Evolutionary conservation across 495 filamentous ascomycete species (phyloP).

Genomic region (Parachaetomium inaequale): DNA sequence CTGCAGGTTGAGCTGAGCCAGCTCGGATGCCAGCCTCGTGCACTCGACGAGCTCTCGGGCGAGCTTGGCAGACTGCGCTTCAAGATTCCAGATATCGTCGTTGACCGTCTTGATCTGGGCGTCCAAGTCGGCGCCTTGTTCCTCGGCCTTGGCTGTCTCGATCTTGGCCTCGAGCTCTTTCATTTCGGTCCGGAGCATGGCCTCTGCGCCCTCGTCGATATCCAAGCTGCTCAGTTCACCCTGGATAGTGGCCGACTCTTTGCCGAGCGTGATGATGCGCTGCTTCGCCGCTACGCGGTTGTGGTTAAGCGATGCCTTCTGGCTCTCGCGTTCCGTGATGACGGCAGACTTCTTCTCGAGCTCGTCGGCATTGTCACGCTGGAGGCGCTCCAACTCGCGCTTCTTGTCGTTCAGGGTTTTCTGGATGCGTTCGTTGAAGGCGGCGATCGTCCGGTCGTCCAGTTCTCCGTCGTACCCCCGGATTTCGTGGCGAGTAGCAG

Average conservation of each 20-base stretch:
- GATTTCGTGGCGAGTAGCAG: constrained; percentile 74
- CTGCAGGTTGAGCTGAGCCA: constrained; percentile 73
- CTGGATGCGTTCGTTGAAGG: constrained; percentile 75
- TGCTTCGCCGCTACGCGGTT: constrained; percentile 65
- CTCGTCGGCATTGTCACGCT: constrained; percentile 66
- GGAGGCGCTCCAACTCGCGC: constrained; percentile 66
- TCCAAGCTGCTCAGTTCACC: constrained; percentile 63
- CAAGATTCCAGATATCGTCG: constrained; percentile 58
- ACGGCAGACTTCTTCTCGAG: constrained; percentile 60
- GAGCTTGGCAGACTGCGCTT: constrained; percentile 64
- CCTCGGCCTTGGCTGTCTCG: constrained; percentile 56
- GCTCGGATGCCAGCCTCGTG: constrained; percentile 69
- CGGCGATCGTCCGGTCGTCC: constrained; percentile 64
- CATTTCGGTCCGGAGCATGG: constrained; percentile 66
- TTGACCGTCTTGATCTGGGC: constrained; percentile 60
- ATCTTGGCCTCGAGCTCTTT: constrained; percentile 65
- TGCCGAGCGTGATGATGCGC: constrained; percentile 66
- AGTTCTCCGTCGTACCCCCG: constrained; percentile 78
- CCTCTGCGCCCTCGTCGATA: constrained; percentile 78
- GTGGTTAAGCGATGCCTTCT: constrained; percentile 62
- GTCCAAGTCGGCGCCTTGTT: constrained; percentile 63
- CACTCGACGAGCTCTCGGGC: constrained; percentile 74
- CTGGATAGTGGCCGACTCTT: constrained; percentile 59
- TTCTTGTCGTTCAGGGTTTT: constrained; percentile 74
- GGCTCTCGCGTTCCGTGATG: constrained; percentile 66